Percentiles rank a stretch among this genome's conserved stretches.
Evolutionary conservation across 176 grass and related monocot species (phyloP).

Genomic region (Neostapfia colusana): DNA sequence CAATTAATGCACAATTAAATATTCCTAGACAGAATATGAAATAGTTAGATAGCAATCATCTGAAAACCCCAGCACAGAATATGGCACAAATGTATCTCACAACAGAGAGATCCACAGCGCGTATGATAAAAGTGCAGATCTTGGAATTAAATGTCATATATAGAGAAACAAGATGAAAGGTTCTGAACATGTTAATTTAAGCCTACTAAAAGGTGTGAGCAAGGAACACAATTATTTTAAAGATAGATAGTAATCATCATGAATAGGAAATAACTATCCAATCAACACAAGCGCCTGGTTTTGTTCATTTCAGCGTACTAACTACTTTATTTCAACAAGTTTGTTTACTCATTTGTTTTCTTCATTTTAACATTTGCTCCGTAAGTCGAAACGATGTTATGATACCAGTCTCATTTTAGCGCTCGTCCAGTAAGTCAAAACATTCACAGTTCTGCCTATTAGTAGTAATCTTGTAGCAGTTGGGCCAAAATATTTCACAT

Average conservation of each 20-base stretch:
- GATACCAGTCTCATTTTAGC: not conserved
- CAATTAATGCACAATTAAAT: not conserved
- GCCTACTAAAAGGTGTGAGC: not conserved
- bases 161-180: not conserved
- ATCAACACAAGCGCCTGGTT: not conserved
- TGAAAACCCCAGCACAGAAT: not conserved
- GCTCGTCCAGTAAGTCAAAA: not conserved
- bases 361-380: not conserved
- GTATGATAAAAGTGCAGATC: not conserved
- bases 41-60: not conserved
- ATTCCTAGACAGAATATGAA: not conserved
- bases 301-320: not conserved
- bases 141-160: not conserved
- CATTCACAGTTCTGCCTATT: not conserved
- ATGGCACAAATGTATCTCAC: not conserved
- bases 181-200: not conserved
- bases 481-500: too few relatives aligned
- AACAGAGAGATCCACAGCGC: not conserved
- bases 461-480: too few relatives aligned
- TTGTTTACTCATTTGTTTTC: not conserved
- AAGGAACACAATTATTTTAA: not conserved
- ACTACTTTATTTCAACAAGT: not conserved
- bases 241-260: not conserved
- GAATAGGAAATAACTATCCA: constrained; percentile 4
- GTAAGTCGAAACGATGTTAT: not conserved